A percentile compares a stretch with the other conserved stretches of the same genome.
Evolutionary conservation across 108 stramenopile genomes (phyloP).

Genomic region (Skeletonema costatum): DNA sequence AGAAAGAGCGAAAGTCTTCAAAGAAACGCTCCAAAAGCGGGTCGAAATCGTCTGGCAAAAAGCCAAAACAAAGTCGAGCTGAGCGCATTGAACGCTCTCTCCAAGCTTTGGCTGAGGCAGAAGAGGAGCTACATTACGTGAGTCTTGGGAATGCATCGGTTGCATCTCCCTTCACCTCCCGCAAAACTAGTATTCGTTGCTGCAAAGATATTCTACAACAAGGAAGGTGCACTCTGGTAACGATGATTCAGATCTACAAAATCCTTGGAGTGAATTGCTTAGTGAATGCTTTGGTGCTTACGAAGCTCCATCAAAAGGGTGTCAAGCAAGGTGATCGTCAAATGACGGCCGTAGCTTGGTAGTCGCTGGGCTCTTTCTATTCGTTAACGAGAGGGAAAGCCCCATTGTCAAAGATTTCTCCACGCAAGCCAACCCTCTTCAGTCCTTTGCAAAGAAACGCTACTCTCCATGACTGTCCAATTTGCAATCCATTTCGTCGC

Average conservation of each 20-base stretch:
- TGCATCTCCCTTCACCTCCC: conserved; percentile 97
- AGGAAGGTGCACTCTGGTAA: conserved; percentile 94
- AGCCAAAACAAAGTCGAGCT: conserved; percentile 23
- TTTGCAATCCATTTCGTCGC: conserved; percentile 82
- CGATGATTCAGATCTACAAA: conserved; percentile 95
- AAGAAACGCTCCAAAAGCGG: conserved; percentile 33
- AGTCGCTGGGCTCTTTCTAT: conserved; percentile 91
- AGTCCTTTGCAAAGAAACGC: conserved; percentile 77
- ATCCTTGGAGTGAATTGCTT: conserved; percentile 97
- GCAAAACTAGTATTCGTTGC: conserved; percentile 81
- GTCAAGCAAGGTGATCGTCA: conserved; percentile 98
- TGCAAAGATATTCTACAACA: conserved; percentile 91
- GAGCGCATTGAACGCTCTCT: conserved; percentile 55
- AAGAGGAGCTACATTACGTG: conserved; percentile 69
- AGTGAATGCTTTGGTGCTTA: conserved; percentile 92
- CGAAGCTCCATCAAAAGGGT: conserved; percentile 89
- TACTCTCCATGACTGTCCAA: conserved; percentile 83
- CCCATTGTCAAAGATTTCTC: conserved; percentile 84
- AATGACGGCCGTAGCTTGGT: conserved; percentile 82
- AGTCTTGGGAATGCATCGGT: conserved; percentile 97
- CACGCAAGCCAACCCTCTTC: conserved; percentile 80
- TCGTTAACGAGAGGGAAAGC: conserved; percentile 90
- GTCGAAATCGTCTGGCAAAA: conserved; percentile 17
- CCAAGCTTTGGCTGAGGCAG: conserved; percentile 72
- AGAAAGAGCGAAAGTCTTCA: conserved; percentile 47